These are phyloP conservation scores for Trypethelium eluteriae DNA, from an alignment of 495 filamentous ascomycete species.

Conservation along the genomic window DNA sequence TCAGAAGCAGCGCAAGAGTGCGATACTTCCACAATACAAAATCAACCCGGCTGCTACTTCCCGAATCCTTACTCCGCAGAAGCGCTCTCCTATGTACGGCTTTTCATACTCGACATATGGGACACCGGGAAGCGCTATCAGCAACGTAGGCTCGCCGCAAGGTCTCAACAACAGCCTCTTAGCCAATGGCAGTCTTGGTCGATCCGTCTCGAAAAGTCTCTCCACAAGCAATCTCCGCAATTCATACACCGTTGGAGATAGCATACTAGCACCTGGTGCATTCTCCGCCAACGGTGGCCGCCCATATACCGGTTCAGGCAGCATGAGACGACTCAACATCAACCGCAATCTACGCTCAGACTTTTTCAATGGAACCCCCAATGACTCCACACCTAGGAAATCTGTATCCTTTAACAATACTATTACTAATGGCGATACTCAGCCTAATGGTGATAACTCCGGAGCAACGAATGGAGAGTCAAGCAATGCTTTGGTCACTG, in stretches of 20 bases:
- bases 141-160: slow-evolving; percentile 59
- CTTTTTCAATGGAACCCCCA: slow-evolving; percentile 48
- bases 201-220: slow-evolving; percentile 53
- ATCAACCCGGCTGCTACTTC: slow-evolving; percentile 73
- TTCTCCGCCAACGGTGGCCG: slow-evolving; percentile 58
- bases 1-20: slow-evolving; percentile 62
- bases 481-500: slow-evolving; percentile 40
- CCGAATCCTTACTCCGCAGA: slow-evolving; percentile 72
- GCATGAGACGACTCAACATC: slow-evolving; percentile 82
- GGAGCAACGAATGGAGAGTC: slow-evolving; percentile 6
- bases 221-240: slow-evolving; percentile 64
- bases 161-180: slow-evolving; percentile 58
- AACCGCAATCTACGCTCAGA: slow-evolving; percentile 75
- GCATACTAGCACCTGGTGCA: slow-evolving; percentile 76
- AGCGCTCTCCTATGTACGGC: slow-evolving; percentile 63
- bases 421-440: slow-evolving; percentile 22
- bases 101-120: slow-evolving; percentile 87
- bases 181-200: slow-evolving; percentile 50
- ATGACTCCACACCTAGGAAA: slow-evolving; percentile 52
- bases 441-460: neutral
- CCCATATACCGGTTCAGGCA: slow-evolving; percentile 45
- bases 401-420: slow-evolving; percentile 81
- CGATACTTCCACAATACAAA: slow-evolving; percentile 78
- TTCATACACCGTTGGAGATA: slow-evolving; percentile 64
- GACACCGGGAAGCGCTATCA: slow-evolving; percentile 64